Base-by-base conservation (phyloP, 2,329 filamentous ascomycete genomes). In the Fusarium robinianum region DNA sequence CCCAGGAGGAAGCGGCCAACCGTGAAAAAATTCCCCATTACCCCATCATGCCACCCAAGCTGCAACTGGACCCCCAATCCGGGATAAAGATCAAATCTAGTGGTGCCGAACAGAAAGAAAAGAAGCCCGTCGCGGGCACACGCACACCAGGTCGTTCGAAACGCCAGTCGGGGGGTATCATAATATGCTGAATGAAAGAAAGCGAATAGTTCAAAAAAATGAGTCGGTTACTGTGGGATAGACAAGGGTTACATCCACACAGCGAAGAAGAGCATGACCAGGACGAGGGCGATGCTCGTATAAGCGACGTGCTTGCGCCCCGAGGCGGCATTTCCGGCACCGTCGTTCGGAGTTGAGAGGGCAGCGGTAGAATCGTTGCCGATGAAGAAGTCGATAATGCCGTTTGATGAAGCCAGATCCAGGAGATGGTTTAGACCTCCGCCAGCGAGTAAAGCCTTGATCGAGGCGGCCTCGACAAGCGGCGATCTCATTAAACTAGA, bases 401-500 rank as follows among this genome's bases (percentile, higher is more conserved):
- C 95, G 68, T 90, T 80, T 65, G 86, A 95, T 34, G 77, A 69
- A 61, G 90, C 91, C 48, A 96, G 76, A 67, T 96, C 90, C 35
- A 95, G 78, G 64, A 92, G 84, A 40, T 90, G 70, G 65, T 95
- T 95, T 65, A 96, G 92, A 44, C 88, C 88, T 27, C 83, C 86
- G 58, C 90, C 81, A 9, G 81, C 83, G 64, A 96, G n/a, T n/a
- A n/a, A 88, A 2, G 83, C 84, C 40, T 76, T 76, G 64, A 92
- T 74, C 21, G 72, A 81, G 3, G 70, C 66, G 2, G 87, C 72
- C 60, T 95, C 85, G 49, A 96, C 88, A 63, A 95, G 89, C 69
- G 96, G 96, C 46, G 94, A 87, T 44, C 90, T 88, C 61, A 95
- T 90, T 19, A 86, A 78, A 66, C 95, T 95, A 64, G 87, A 81